A percentile compares a stretch with the other conserved stretches of the same genome.
phyloP scores from a whole-genome alignment of 2,329 filamentous ascomycete genomes.

The Lachnellula cervina region DNA sequence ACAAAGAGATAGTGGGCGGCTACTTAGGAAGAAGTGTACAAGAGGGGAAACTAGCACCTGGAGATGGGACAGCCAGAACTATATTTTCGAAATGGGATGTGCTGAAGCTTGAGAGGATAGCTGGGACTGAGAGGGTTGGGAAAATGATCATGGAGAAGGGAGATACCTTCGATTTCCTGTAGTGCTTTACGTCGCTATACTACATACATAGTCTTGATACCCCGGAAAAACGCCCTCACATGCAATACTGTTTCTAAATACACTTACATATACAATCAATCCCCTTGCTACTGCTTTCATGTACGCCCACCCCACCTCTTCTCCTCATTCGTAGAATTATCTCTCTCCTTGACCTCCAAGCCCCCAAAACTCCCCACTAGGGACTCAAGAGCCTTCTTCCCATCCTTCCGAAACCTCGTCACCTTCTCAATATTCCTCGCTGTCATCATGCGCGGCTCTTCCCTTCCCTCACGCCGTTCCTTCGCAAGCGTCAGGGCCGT shows the following conservation, averaged over 20 bases:
- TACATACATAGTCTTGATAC: not conserved
- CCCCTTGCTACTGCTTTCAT: slow-evolving; percentile 6
- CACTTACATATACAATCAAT: slow-evolving; percentile 3
- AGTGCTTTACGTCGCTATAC: slow-evolving; percentile 24
- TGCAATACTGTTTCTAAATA: slow-evolving; percentile 8
- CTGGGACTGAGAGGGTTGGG: slow-evolving; percentile 72
- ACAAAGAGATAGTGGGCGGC: slow-evolving; percentile 67
- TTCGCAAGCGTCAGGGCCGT: slow-evolving; percentile 79
- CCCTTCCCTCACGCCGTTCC: slow-evolving; percentile 49
- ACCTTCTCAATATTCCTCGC: slow-evolving; percentile 77
- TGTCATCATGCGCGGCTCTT: slow-evolving; percentile 63
- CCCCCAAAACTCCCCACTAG: slow-evolving; percentile 47
- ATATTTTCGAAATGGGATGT: slow-evolving; percentile 88
- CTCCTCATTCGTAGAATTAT: slow-evolving; percentile 27
- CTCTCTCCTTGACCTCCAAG: slow-evolving; percentile 31
- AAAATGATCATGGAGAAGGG: slow-evolving; percentile 79
- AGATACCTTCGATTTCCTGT: slow-evolving; percentile 95
- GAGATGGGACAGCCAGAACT: slow-evolving; percentile 53
- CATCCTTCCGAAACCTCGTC: slow-evolving; percentile 65
- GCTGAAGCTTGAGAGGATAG: slow-evolving; percentile 81
- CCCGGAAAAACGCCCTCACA: slow-evolving; percentile 11
- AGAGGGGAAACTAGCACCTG: slow-evolving; percentile 50
- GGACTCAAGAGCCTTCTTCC: slow-evolving; percentile 61
- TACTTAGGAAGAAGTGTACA: slow-evolving; percentile 59
- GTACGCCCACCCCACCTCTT: slow-evolving; percentile 29